Evolutionary conservation across 768 basidiomycete species (phyloP), one percentile per base, ranked within the genome.

Genomic region (Tricholoma flavovirens): DNA sequence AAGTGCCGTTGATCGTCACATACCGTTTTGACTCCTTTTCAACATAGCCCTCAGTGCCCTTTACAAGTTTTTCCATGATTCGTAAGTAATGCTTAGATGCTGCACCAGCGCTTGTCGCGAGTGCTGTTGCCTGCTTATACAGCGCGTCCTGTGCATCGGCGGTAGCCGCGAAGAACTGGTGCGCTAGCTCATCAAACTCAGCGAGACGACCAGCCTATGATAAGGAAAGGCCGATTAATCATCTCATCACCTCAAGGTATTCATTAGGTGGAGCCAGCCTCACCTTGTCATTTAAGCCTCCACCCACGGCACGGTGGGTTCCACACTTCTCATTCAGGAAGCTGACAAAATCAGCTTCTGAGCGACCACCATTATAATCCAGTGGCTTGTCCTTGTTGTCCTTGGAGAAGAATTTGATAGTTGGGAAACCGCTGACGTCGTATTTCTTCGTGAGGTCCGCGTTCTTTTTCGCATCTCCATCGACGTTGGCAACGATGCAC

Each of bases 401-500:
- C 61, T 86, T 86, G 60, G 90, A 79, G 84, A 93, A 97, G 78
- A 95, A 95, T 71, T 93, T 95, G 77, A 99, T 83, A 17, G 95
- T 98, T 0, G 97, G 97, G 83, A 84, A 99, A 57, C 86, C 83
- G 17, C 70, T 64, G 55, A 99, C 81, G 5, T 77, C 88, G 65
- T 94, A 94, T 67, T 83, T 81, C 35, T 67, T 59, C 8, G 87
- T 84, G 52, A 97, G 71, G 19, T 78, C 81, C 62, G 80, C 79
- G 78, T 97, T 96, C 69, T 77, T 77, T 58, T 84, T 78, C 36
- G 89, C 88, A 68, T 98, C 93, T 19, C 88, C 93, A 71, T 98
- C 86, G 57, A 98, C 73, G 70, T 96, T 93, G 26, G 93, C 94
- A 54, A 99, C 83, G 54, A 96, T 72, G 67, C 92, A 94, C 91